Conservation (phyloP, 2,329 filamentous ascomycete species). For the Tolypocladium nubicola region DNA sequence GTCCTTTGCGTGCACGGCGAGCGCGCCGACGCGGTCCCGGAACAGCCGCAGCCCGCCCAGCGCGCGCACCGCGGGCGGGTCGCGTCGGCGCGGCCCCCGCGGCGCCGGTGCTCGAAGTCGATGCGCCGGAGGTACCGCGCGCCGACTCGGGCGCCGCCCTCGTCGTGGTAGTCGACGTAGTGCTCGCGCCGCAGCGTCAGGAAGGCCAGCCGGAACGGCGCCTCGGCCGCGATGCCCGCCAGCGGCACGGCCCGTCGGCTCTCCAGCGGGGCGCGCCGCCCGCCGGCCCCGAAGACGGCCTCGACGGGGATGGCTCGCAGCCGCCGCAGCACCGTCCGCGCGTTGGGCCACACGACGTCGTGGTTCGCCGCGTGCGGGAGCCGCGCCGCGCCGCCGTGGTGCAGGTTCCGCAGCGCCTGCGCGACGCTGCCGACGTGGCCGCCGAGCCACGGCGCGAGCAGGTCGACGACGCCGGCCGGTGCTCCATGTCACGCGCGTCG, state of each 20-base stretch:
- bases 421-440: slow-evolving; percentile 1
- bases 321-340: slow-evolving; percentile 3
- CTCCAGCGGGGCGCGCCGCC: slow-evolving; percentile 1
- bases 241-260: slow-evolving; percentile 1
- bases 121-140: slow-evolving; percentile 5
- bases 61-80: background rate
- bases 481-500: slow-evolving; percentile 1
- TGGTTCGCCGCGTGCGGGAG: slow-evolving; percentile 6
- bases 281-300: background rate
- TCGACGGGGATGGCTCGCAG: slow-evolving; percentile 5
- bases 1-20: slow-evolving; percentile 4
- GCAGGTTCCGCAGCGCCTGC: slow-evolving; percentile 4
- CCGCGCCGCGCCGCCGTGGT: slow-evolving; percentile 1
- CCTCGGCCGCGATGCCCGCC: background rate
- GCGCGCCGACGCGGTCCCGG: slow-evolving; percentile 2
- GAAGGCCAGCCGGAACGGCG: slow-evolving; percentile 4
- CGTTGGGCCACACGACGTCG: slow-evolving; percentile 5
- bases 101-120: slow-evolving; percentile 2
- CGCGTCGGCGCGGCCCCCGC: background rate
- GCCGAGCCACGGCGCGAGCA: background rate
- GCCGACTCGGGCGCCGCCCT: background rate
- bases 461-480: background rate
- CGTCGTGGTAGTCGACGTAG: slow-evolving; percentile 1
- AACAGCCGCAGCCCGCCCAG: slow-evolving; percentile 3
- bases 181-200: slow-evolving; percentile 2